phyloP scores from a whole-genome alignment of 1,284 basidiomycete genomes.

The Puccinia novopanici region DNA sequence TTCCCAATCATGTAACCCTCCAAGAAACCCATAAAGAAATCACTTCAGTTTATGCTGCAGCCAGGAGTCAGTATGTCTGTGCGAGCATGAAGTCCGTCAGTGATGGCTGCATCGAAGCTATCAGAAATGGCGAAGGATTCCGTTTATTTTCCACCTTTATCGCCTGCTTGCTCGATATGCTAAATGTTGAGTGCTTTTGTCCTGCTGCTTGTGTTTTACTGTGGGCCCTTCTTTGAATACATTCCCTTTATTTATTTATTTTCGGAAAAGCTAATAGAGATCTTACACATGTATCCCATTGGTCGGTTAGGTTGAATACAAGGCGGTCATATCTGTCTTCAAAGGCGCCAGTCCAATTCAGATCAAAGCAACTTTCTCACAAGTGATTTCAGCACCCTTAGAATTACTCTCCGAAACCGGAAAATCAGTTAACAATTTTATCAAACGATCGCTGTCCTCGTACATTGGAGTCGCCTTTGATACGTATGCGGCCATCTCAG shows the following conservation, averaged over 20 bases:
- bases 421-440: constrained; percentile 54
- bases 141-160: constrained; percentile 35
- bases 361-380: constrained; percentile 52
- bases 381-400: constrained; percentile 53
- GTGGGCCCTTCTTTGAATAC: neutral
- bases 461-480: constrained; percentile 56
- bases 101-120: constrained; percentile 19
- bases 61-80: constrained; percentile 26
- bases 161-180: constrained; percentile 39
- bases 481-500: constrained; percentile 52
- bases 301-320: constrained; percentile 10
- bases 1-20: neutral
- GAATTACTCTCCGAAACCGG: constrained; percentile 54
- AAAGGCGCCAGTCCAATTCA: constrained; percentile 28
- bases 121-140: constrained; percentile 29
- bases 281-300: constrained; percentile 5
- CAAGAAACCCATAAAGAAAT: constrained; percentile 18
- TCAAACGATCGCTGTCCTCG: constrained; percentile 56
- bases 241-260: neutral
- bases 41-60: constrained; percentile 20
- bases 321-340: constrained; percentile 19
- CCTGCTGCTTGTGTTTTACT: neutral
- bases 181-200: constrained; percentile 36
- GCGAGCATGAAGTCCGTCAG: constrained; percentile 22
- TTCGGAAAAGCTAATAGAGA: too few species aligned